Evolutionary conservation across 805 yeast species (phyloP), one percentile per base, ranked within the genome.

Genomic region (Wickerhamiella galacta): DNA sequence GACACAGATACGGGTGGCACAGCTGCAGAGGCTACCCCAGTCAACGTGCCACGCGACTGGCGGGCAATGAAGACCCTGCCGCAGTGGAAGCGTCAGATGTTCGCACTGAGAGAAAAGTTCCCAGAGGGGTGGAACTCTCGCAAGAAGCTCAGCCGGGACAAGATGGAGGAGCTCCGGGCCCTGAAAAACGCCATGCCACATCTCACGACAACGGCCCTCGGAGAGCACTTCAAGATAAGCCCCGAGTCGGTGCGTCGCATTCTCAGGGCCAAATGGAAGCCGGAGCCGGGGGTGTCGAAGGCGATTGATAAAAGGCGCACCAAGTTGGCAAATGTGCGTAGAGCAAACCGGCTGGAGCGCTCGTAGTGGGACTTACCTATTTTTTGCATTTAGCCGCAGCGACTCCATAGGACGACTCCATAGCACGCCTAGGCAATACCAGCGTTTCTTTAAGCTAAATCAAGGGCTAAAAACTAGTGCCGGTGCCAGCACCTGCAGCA

Each of bases 181-280:
- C 44, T 82, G 30, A 76, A 71, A 43, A 53, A 53, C 10, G 35
- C 45, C 34, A 53, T 60, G 39, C 94, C 95, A 0, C 61, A 66
- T n/a, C 41, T 78, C 33, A 68, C 66, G 3, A 64, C 75, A 2
- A 56, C 58, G 3, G 75, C 70, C 27, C 50, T 85, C 4, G 75
- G 82, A 0, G 58, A 65, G 20, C 66, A 65, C 47, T 83, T 76
- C 53, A 59, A 66, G 31, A 64, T 81, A 4, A 76, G 90, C 1
- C 87, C 92, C 1, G 92, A 83, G 43, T 79, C 85, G 0, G 67
- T 83, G 2, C 60, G 93, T 37, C 66, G 93, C 40, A 81, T 85
- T 14, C 50, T 85, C 41, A 73, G 70, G 48, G 73, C 87, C 4
- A 70, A 64, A 24, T 85, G 93, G 92, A 54, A 51, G 12, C 93